These are phyloP conservation scores for Musa acuminata DNA, from an alignment of 176 grass and related monocot genomes.

Conservation along the genomic window DNA sequence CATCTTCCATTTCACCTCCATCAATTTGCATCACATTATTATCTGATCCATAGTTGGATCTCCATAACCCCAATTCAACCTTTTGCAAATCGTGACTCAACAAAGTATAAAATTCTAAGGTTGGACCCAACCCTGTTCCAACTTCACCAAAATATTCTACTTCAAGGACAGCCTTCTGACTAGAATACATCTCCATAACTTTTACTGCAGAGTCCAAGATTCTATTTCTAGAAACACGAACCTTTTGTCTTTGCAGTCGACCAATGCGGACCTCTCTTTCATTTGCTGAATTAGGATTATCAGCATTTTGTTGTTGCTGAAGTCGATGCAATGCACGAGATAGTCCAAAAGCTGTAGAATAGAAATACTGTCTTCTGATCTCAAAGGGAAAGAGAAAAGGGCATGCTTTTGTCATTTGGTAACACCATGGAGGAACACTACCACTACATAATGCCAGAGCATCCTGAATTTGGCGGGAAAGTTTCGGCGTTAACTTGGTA, in stretches of 20 bases:
- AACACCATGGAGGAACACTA: constrained; percentile 82
- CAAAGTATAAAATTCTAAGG: constrained; percentile 87
- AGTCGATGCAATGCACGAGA: constrained; percentile 83
- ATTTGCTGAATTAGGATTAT: constrained; percentile 41
- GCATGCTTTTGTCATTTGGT: constrained; percentile 75
- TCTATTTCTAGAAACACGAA: constrained; percentile 72
- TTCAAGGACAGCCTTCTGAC: constrained; percentile 79
- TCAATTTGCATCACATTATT: constrained; percentile 44
- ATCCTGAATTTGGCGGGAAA: constrained; percentile 86
- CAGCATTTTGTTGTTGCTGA: constrained; percentile 70
- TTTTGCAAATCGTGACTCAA: constrained; percentile 76
- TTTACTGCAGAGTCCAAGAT: constrained; percentile 86
- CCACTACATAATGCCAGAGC: constrained; percentile 82
- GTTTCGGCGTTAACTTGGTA: constrained; percentile 76
- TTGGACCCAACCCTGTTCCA: constrained; percentile 84
- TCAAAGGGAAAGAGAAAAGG: constrained; percentile 92
- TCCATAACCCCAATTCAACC: constrained; percentile 61
- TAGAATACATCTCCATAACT: constrained; percentile 93
- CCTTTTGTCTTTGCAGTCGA: constrained; percentile 76
- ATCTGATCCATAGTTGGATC: constrained; percentile 30
- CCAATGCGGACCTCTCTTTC: constrained; percentile 78
- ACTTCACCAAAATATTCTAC: constrained; percentile 97
- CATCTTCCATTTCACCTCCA: constrained; percentile 6
- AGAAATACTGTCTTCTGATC: constrained; percentile 72
- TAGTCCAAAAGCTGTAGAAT: constrained; percentile 80